A percentile compares a stretch with the other conserved stretches of the same genome.
phyloP scores from a whole-genome alignment of 371 early-diverging fungal genomes.

The Apophysomyces trapeziformis region DNA sequence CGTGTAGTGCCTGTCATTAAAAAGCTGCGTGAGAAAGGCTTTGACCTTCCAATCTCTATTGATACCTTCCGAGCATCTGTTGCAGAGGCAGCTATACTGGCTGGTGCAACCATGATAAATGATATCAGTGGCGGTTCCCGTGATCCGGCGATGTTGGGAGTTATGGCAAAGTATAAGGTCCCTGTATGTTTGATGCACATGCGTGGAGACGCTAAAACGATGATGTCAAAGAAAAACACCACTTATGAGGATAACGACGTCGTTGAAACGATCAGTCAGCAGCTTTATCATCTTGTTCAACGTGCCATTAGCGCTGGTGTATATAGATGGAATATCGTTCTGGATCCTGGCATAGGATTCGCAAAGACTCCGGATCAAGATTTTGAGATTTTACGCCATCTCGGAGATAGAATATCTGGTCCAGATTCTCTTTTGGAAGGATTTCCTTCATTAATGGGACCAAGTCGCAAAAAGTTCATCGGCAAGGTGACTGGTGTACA shows the following conservation, averaged over 20 bases:
- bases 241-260: constrained; percentile 78
- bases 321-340: constrained; percentile 93
- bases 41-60: constrained; percentile 82
- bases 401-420: constrained; percentile 63
- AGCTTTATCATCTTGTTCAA: constrained; percentile 68
- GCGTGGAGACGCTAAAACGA: constrained; percentile 93
- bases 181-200: constrained; percentile 98
- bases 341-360: constrained; percentile 98
- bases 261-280: constrained; percentile 70
- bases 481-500: constrained; percentile 71
- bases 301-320: constrained; percentile 81
- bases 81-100: constrained; percentile 80
- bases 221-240: constrained; percentile 71
- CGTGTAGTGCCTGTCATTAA: constrained; percentile 91
- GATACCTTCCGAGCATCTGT: constrained; percentile 92
- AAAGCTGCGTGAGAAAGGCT: constrained; percentile 68
- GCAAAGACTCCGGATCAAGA: constrained; percentile 91
- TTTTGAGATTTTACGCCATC: constrained; percentile 79
- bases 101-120: constrained; percentile 90
- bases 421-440: constrained; percentile 62
- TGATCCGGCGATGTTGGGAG: constrained; percentile 81
- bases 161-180: constrained; percentile 77
- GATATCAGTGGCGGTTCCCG: constrained; percentile 91
- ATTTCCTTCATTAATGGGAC: constrained; percentile 88
- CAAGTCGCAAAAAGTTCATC: constrained; percentile 88